Conservation (phyloP, 2,329 filamentous ascomycete genomes). For the Zelopaecilomyces penicillatus region DNA sequence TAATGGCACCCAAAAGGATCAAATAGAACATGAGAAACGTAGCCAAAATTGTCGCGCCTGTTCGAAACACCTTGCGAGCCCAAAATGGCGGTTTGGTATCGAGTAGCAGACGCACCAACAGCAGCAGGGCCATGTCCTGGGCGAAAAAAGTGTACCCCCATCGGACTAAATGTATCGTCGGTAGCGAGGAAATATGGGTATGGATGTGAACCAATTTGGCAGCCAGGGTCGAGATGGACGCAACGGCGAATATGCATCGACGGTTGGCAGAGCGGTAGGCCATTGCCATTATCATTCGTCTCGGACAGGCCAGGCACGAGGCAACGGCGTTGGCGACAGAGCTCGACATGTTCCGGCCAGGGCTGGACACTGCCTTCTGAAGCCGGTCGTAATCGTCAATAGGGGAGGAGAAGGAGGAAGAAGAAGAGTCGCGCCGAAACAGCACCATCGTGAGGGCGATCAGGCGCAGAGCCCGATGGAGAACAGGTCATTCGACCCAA, state of each 20-base stretch:
- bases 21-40: conserved; percentile 14
- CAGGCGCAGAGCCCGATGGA: no score
- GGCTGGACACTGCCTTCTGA: no score
- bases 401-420: no score
- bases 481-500: no score
- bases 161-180: conserved; percentile 9
- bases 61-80: neutral
- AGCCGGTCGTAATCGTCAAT: no score
- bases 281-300: neutral
- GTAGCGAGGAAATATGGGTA: conserved; percentile 13
- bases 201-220: conserved; percentile 17
- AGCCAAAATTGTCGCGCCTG: neutral
- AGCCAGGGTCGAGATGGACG: conserved; percentile 12
- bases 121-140: conserved; percentile 15
- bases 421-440: no score
- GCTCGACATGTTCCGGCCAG: conserved; percentile 4
- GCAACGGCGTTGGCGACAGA: conserved; percentile 3
- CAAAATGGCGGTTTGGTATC: neutral
- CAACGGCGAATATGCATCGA: conserved; percentile 15
- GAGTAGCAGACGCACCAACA: conserved; percentile 14
- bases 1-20: conserved; percentile 11
- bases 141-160: conserved; percentile 19
- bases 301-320: conserved; percentile 1
- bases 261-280: conserved; percentile 5
- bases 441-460: no score